Base-by-base conservation (phyloP, 441 rosid species). In the Lepidium campestre region DNA sequence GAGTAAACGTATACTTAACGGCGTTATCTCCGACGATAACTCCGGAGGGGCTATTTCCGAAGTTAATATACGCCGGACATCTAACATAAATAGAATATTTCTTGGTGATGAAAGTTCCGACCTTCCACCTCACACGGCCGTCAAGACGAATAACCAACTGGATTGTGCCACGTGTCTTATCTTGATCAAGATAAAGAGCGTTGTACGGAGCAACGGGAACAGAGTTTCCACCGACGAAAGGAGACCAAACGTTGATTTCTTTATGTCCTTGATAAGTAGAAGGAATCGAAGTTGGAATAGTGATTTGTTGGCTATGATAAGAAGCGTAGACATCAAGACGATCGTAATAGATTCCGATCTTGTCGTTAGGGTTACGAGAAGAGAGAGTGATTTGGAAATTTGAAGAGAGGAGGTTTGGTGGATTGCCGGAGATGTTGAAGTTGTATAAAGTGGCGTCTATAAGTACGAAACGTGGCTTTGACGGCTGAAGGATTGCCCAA, bases 401-500 rank as follows among this genome's bases (percentile, higher is more conserved):
- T 70, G 92, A 85, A n/a, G 89, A 83, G 76, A 91, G 82, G 57
- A 69, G 31, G 69, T 82, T 78, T 4, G 92, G 91, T 46, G 49
- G 40, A 5, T 55, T 6, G 0, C 74, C 74, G 3, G 97, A 61
- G 75, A 82, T 36, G 82, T 91, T 89, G 92, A 91, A 94, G 81
- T 65, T 72, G 74, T 63, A 82, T 58, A 88, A 86, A 69, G 97
- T 94, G 76, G 82, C 89, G 83, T 94, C 97, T 75, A 86, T 92
- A 73, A 94, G 86, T 78, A 77, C 3, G 84, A 93, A 91, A 0
- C 35, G 56, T 18, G 99, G 99, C 27, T 93, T 93, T 15, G 64
- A 57, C 0, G 96, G 90, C 6, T 76, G 84, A 62, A 86, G 90
- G 31, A 81, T 62, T 32, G 86, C 88, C 84, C 85, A 93, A 5